Base-by-base conservation (phyloP, 352 stramenopile genomes). In the Elongisporangium prolatum region DNA sequence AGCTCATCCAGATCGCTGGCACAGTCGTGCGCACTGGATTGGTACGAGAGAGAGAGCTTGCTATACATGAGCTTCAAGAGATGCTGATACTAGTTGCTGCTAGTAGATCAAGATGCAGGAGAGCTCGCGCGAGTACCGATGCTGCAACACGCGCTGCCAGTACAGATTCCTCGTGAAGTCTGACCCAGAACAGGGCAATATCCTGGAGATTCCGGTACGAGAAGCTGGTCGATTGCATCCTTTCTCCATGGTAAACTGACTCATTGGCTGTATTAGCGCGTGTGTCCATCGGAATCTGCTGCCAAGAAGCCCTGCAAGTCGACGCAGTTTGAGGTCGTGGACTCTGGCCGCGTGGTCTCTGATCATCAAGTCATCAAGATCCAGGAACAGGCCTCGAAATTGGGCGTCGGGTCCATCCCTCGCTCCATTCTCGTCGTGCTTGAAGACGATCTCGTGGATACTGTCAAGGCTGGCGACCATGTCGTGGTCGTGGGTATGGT, bases 331-430 rank as follows among this genome's bases (percentile, higher is more conserved):
- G 60, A 84, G 16, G 60, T 77, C 5, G 55, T 90, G 17, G 78
- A 79, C 14, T 67, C 72, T 21, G 75, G 75, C 16, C 70, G 74
- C 21, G 64, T 87, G 0, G 75, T 89, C 51, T 86, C 75, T 11
- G 80, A 89, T 60, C 77, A 89, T 61, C 77, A 99, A 67, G 92
- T 98, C 68, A 97, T 98, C 58, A 98, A 98, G 69, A 91, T 99
- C 49, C 96, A 99, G 71, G 96, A 99, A 65, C 84, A 96, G 52
- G 88, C 92, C 20, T 91, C 88, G n/a, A 94, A 91, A 60, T 64
- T 97, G 13, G 80, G 75, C 22, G 81, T 98, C 25, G 96, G 96
- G 1, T 96, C 82, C 34, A 97, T 98, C 56, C 97, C 96, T 2
- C 76, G 93, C 28, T 96, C 87, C 18, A 96, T 99, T 20, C 68